Conservation (phyloP, 177 flowering plant species). For the Vitis hybrid region DNA sequence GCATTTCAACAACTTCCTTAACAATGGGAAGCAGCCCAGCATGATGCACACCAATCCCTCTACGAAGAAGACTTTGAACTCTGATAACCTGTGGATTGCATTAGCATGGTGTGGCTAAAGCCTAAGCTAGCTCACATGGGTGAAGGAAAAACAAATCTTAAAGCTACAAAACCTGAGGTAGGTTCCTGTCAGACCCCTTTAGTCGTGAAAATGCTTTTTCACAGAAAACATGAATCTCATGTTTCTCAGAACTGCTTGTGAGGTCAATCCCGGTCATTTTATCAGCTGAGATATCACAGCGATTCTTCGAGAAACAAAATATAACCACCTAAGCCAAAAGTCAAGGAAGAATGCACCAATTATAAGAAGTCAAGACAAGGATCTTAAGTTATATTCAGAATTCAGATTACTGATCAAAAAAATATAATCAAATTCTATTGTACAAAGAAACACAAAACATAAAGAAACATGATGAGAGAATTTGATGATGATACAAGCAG, state of each 20-base stretch:
- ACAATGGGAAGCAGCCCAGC: conserved; percentile 99
- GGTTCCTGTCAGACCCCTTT: conserved; percentile 93
- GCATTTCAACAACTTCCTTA: conserved; percentile 99
- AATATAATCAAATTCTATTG: not conserved
- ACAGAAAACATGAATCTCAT: conserved; percentile 92
- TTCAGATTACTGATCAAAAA: no score
- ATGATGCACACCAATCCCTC: conserved; percentile 98
- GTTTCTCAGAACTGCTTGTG: conserved; percentile 91
- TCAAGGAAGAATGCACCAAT: not conserved
- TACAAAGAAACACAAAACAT: not conserved
- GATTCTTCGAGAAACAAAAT: conserved; percentile 97
- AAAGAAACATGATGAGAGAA: conserved; percentile 5
- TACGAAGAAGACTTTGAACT: conserved; percentile 79
- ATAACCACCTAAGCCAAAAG: conserved; percentile 70
- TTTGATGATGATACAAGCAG: not conserved
- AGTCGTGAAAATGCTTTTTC: conserved; percentile 96
- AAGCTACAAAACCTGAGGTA: conserved; percentile 76
- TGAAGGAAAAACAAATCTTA: not conserved
- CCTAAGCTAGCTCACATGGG: not conserved
- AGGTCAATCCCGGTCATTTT: conserved; percentile 68
- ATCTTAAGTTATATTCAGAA: not conserved
- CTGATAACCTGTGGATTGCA: conserved; percentile 62
- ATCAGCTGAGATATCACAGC: conserved; percentile 96
- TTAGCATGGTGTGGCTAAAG: not conserved
- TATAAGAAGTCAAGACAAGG: not conserved